Percentiles rank a stretch among this genome's conserved stretches.
Evolutionary conservation across 2,329 filamentous ascomycete genomes (phyloP).

Genomic region (Chaetomiaceae sp.): DNA sequence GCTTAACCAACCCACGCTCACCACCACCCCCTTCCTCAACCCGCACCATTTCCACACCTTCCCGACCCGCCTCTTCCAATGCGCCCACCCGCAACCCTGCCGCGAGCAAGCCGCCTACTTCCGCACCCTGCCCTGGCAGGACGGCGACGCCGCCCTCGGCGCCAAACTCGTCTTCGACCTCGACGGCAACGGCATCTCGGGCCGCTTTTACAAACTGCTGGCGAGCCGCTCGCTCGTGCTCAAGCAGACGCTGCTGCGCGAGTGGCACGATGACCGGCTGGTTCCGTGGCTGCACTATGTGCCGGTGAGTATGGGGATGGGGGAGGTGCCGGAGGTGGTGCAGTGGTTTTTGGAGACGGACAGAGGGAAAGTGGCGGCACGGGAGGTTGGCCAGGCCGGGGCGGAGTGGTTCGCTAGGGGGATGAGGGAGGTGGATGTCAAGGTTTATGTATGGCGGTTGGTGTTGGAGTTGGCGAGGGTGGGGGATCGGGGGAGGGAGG

Average conservation of each 20-base stretch:
- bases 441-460: constrained; percentile 55
- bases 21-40: constrained; percentile 29
- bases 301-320: constrained; percentile 43
- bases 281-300: constrained; percentile 53
- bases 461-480: constrained; percentile 49
- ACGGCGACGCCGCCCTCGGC: constrained; percentile 29
- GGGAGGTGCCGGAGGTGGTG: constrained; percentile 48
- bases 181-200: constrained; percentile 52
- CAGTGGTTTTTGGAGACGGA: constrained; percentile 38
- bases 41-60: constrained; percentile 29
- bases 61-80: constrained; percentile 8
- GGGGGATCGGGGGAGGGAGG: constrained; percentile 29
- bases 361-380: constrained; percentile 42
- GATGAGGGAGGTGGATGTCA: constrained; percentile 52
- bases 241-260: constrained; percentile 47
- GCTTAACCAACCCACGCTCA: not conserved
- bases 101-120: constrained; percentile 18
- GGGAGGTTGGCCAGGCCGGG: constrained; percentile 47
- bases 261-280: constrained; percentile 54
- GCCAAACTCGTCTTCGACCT: constrained; percentile 44
- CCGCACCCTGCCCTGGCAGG: constrained; percentile 9
- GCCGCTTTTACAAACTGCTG: constrained; percentile 46
- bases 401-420: constrained; percentile 48
- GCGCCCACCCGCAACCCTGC: not conserved
- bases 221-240: constrained; percentile 41